Percentiles rank a stretch among this genome's conserved stretches.
These are phyloP conservation scores for Diaporthe capsici DNA, from an alignment of 2,329 filamentous ascomycete species.

Conservation along the genomic window DNA sequence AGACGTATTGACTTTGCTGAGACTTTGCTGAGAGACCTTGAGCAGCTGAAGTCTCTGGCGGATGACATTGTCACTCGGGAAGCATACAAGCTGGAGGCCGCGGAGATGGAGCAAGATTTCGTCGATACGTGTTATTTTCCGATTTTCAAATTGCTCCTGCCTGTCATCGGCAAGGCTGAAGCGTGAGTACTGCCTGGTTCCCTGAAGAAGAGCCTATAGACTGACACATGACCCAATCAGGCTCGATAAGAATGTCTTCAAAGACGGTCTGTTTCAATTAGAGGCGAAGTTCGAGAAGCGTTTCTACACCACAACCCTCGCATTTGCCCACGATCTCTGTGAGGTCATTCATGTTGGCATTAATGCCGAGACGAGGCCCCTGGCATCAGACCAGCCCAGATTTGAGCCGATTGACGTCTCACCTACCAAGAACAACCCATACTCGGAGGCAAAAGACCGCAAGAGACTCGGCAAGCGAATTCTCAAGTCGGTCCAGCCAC, in stretches of 20 bases:
- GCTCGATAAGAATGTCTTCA: slow-evolving; percentile 75
- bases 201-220: slow-evolving; percentile 39
- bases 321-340: slow-evolving; percentile 71
- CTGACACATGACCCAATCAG: slow-evolving; percentile 61
- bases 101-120: slow-evolving; percentile 81
- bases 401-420: slow-evolving; percentile 61
- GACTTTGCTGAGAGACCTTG: slow-evolving; percentile 80
- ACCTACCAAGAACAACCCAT: slow-evolving; percentile 65
- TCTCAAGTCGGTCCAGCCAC: slow-evolving; percentile 83
- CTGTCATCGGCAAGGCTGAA: slow-evolving; percentile 84
- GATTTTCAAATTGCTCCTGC: slow-evolving; percentile 80
- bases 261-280: slow-evolving; percentile 63
- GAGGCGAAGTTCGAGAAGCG: slow-evolving; percentile 67
- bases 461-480: slow-evolving; percentile 92
- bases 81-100: slow-evolving; percentile 80
- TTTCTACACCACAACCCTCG: slow-evolving; percentile 70
- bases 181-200: slow-evolving; percentile 71
- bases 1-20: slow-evolving; percentile 92
- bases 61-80: slow-evolving; percentile 83
- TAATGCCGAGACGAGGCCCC: slow-evolving; percentile 55
- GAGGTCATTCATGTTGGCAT: slow-evolving; percentile 68
- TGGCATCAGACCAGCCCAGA: slow-evolving; percentile 47
- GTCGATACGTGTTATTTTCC: slow-evolving; percentile 95
- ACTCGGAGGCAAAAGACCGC: slow-evolving; percentile 81
- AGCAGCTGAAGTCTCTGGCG: slow-evolving; percentile 79